These are phyloP conservation scores for Rhizophora mangle DNA, from an alignment of 345 rosid species.

Conservation along the genomic window DNA sequence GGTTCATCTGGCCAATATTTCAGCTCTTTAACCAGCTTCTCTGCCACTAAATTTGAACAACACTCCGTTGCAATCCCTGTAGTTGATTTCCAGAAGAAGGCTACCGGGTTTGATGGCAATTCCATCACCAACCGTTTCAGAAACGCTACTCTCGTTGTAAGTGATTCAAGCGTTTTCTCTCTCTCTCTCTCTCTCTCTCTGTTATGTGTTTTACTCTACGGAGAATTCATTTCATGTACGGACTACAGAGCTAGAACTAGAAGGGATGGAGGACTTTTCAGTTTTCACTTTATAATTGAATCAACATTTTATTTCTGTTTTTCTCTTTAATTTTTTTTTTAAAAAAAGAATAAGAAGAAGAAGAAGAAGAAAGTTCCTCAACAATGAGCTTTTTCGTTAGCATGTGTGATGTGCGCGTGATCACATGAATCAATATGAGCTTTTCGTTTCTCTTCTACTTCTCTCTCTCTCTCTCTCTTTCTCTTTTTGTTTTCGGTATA, in stretches of 20 bases:
- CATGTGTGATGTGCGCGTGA: too few relatives aligned
- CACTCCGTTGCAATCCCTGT: conserved; percentile 17
- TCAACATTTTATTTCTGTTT: too few relatives aligned
- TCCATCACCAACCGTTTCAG: conserved; percentile 7
- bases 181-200: background rate
- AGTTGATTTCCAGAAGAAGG: conserved; percentile 29
- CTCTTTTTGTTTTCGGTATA: too few relatives aligned
- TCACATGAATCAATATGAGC: too few relatives aligned
- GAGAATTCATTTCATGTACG: background rate
- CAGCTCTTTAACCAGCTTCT: conserved; percentile 21
- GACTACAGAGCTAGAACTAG: background rate
- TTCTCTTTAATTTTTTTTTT: too few relatives aligned
- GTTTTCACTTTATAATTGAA: too few relatives aligned
- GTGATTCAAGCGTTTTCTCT: background rate
- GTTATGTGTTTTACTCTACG: background rate
- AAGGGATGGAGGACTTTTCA: background rate
- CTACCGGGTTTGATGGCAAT: conserved; percentile 13
- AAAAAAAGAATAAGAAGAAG: too few relatives aligned
- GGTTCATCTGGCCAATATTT: conserved; percentile 15
- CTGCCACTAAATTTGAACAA: conserved; percentile 22
- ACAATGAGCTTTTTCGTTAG: too few relatives aligned
- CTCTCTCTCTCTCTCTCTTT: too few relatives aligned
- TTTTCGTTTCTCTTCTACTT: too few relatives aligned
- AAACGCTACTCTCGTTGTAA: conserved; percentile 21
- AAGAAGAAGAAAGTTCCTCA: too few relatives aligned